Evolutionary conservation across 129 eudicot species (phyloP).

Genomic region (Flaveria ramosissima): DNA sequence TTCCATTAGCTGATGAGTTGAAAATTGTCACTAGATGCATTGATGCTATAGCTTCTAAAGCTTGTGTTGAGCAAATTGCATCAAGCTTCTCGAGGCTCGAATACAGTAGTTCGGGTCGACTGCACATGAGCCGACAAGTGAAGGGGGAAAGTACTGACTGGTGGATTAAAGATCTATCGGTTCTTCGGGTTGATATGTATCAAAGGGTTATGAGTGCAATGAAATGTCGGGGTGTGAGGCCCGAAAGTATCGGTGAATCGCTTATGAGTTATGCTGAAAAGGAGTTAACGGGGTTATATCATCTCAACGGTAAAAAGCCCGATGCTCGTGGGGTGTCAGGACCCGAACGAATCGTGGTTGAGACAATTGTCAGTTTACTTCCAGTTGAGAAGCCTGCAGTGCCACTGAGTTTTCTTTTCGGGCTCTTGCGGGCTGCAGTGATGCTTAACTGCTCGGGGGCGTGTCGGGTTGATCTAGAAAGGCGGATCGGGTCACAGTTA

Average conservation of each 20-base stretch:
- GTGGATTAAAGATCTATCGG: slow-evolving; percentile 95
- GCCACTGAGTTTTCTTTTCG: slow-evolving; percentile 80
- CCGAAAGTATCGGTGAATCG: slow-evolving; percentile 90
- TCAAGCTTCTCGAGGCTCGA: slow-evolving; percentile 89
- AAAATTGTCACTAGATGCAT: slow-evolving; percentile 64
- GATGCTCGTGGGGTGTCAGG: slow-evolving; percentile 40
- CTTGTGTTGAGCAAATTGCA: slow-evolving; percentile 92
- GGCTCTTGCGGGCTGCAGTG: slow-evolving; percentile 79
- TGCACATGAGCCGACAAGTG: slow-evolving; percentile 74
- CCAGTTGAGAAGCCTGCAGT: slow-evolving; percentile 84
- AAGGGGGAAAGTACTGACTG: slow-evolving; percentile 80
- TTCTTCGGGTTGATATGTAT: slow-evolving; percentile 78
- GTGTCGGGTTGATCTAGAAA: slow-evolving; percentile 79
- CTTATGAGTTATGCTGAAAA: slow-evolving; percentile 80
- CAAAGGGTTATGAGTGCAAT: slow-evolving; percentile 83
- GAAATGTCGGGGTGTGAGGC: slow-evolving; percentile 93
- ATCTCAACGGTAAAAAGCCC: slow-evolving; percentile 42
- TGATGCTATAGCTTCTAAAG: slow-evolving; percentile 93
- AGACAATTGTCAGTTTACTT: slow-evolving; percentile 73
- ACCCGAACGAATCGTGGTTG: slow-evolving; percentile 66
- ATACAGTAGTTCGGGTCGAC: slow-evolving; percentile 93
- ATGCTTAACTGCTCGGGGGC: slow-evolving; percentile 72
- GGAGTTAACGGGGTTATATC: slow-evolving; percentile 51
- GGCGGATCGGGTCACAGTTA: slow-evolving; percentile 88
- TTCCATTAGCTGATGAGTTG: slow-evolving; percentile 89